Evolutionary conservation across 768 basidiomycete species (phyloP).

Genomic region (Suillus decipiens): DNA sequence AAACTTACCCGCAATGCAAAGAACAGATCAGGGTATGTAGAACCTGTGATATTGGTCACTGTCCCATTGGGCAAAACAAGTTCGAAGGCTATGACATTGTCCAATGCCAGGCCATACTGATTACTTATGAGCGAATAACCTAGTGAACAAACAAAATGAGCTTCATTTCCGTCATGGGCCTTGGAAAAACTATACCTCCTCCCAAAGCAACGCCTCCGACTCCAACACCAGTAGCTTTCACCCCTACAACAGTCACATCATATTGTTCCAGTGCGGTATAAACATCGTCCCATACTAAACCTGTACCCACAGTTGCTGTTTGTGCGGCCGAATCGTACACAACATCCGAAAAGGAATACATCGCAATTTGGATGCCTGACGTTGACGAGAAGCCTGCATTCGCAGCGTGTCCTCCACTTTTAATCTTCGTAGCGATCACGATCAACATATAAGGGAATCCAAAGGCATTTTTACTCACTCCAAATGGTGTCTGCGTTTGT

Average conservation of each 20-base stretch:
- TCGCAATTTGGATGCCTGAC: slow-evolving; percentile 55
- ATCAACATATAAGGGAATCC: not conserved
- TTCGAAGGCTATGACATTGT: slow-evolving; percentile 56
- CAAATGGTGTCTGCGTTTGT: slow-evolving; percentile 46
- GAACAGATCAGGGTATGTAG: slow-evolving; percentile 42
- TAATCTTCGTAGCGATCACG: slow-evolving; percentile 40
- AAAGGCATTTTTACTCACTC: slow-evolving; percentile 32
- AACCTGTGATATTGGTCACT: slow-evolving; percentile 37
- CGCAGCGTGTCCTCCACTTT: slow-evolving; percentile 58
- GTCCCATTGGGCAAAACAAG: slow-evolving; percentile 60
- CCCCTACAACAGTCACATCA: slow-evolving; percentile 59
- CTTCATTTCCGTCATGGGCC: not conserved
- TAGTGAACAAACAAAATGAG: slow-evolving; percentile 40
- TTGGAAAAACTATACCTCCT: slow-evolving; percentile 41
- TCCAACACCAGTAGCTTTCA: slow-evolving; percentile 58
- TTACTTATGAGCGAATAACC: slow-evolving; percentile 70
- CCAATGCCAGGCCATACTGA: slow-evolving; percentile 56
- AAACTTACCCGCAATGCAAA: slow-evolving; percentile 43
- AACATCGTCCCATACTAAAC: slow-evolving; percentile 66
- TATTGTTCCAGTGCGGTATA: slow-evolving; percentile 49
- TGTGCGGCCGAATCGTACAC: slow-evolving; percentile 38
- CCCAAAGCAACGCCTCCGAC: slow-evolving; percentile 61
- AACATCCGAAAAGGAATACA: slow-evolving; percentile 46
- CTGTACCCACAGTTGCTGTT: slow-evolving; percentile 41
- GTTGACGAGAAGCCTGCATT: slow-evolving; percentile 64